Percentiles rank a stretch among this genome's conserved stretches.
phyloP scores from a whole-genome alignment of 495 filamentous ascomycete species.

The Penicillium coprophilum region DNA sequence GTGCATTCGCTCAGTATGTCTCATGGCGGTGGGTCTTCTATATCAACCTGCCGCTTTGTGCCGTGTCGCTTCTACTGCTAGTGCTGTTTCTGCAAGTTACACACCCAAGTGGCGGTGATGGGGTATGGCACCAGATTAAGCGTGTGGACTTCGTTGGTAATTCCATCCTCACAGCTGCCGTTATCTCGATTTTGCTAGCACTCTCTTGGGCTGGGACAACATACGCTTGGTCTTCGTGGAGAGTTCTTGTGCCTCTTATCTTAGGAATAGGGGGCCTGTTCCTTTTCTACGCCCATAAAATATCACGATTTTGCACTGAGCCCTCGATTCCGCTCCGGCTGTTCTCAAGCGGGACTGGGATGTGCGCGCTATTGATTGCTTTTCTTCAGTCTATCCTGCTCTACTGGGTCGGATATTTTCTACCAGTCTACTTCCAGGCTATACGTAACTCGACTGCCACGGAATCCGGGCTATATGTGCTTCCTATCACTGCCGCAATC shows the following conservation, averaged over 20 bases:
- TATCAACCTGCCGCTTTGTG: slow-evolving; percentile 59
- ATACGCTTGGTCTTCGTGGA: slow-evolving; percentile 51
- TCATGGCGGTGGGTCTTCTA: slow-evolving; percentile 65
- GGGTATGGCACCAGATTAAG: slow-evolving; percentile 12
- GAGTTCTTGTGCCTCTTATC: slow-evolving; percentile 44
- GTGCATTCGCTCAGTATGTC: slow-evolving; percentile 26
- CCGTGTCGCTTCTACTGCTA: slow-evolving; percentile 47
- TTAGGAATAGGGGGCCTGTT: slow-evolving; percentile 20
- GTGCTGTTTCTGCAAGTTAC: slow-evolving; percentile 46
- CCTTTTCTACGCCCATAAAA: slow-evolving; percentile 12
- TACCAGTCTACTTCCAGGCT: slow-evolving; percentile 51
- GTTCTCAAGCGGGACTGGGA: slow-evolving; percentile 14
- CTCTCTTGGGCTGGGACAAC: slow-evolving; percentile 54
- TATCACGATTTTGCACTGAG: neutral
- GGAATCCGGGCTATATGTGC: slow-evolving; percentile 36
- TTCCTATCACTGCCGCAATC: slow-evolving; percentile 33
- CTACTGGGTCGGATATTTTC: slow-evolving; percentile 40
- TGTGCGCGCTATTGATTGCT: slow-evolving; percentile 21
- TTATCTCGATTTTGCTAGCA: slow-evolving; percentile 49
- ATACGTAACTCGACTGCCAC: slow-evolving; percentile 28
- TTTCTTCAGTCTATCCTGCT: slow-evolving; percentile 22
- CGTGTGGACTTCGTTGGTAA: slow-evolving; percentile 54
- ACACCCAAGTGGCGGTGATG: neutral
- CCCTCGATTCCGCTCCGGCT: slow-evolving; percentile 1
- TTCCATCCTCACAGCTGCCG: slow-evolving; percentile 47